These are phyloP conservation scores for Acanthamoeba castellanii DNA, from an alignment of 208 protist genomes.

Conservation along the genomic window DNA sequence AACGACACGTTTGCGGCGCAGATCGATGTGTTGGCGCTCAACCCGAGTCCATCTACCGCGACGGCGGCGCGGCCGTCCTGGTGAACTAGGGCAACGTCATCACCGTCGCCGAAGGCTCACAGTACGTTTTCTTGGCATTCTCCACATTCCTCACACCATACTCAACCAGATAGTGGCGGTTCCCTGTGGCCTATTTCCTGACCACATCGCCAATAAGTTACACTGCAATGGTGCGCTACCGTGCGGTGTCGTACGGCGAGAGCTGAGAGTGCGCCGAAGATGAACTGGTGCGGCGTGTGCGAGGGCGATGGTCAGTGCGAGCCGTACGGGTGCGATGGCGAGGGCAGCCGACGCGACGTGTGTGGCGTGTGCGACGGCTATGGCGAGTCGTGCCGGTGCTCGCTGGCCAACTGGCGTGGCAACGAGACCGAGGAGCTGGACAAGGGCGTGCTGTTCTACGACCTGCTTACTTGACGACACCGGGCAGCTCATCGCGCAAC, in stretches of 20 bases:
- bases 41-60: neutral
- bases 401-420: slow-evolving; percentile 24
- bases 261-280: neutral
- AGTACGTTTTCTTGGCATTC: too few relatives aligned
- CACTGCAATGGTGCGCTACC: neutral
- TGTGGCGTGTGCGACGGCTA: slow-evolving; percentile 20
- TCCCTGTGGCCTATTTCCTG: neutral
- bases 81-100: neutral
- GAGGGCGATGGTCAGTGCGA: neutral
- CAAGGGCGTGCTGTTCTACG: neutral
- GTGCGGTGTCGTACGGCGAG: neutral
- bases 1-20: neutral
- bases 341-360: neutral
- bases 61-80: neutral
- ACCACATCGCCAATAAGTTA: neutral
- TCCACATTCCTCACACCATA: too few relatives aligned
- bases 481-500: too few relatives aligned
- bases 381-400: neutral
- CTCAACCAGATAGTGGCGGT: too few relatives aligned
- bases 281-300: slow-evolving; percentile 7
- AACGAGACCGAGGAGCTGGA: neutral
- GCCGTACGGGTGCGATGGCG: neutral
- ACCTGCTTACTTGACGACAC: too few relatives aligned
- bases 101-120: neutral
- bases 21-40: neutral